phyloP scores from a whole-genome alignment of 352 stramenopile genomes.

The Pythium graminicola region DNA sequence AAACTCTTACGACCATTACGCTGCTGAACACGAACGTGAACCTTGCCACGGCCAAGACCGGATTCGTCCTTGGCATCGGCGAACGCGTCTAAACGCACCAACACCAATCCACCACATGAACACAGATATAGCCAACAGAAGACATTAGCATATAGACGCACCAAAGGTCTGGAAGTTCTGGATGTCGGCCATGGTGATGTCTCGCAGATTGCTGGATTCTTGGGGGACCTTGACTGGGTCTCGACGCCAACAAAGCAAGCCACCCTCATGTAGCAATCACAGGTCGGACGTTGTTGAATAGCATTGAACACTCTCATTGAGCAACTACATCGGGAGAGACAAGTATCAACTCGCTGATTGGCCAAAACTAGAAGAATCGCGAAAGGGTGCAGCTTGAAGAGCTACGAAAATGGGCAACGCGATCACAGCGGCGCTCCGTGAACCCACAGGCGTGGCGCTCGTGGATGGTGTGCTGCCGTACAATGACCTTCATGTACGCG shows the following conservation, averaged over 20 bases:
- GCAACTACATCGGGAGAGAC: neutral
- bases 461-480: slow-evolving; percentile 60
- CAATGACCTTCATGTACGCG: slow-evolving; percentile 57
- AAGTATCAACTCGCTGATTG: slow-evolving; percentile 16
- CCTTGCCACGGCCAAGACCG: slow-evolving; percentile 78
- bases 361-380: slow-evolving; percentile 15
- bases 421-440: slow-evolving; percentile 38
- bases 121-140: too few relatives aligned
- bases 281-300: too few relatives aligned
- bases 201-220: slow-evolving; percentile 15
- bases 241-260: neutral
- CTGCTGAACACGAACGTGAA: slow-evolving; percentile 99
- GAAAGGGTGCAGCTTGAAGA: slow-evolving; percentile 12
- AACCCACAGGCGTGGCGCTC: slow-evolving; percentile 37
- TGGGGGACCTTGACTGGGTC: too few relatives aligned
- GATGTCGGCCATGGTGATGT: slow-evolving; percentile 67
- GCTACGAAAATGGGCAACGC: slow-evolving; percentile 48
- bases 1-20: slow-evolving; percentile 99
- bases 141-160: slow-evolving; percentile 33
- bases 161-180: slow-evolving; percentile 88
- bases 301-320: slow-evolving; percentile 9
- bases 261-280: too few relatives aligned
- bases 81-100: slow-evolving; percentile 81
- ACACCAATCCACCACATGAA: too few relatives aligned
- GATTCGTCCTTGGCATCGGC: slow-evolving; percentile 85